These are phyloP conservation scores for Viola odorata DNA, from an alignment of 345 rosid genomes.

Conservation along the genomic window DNA sequence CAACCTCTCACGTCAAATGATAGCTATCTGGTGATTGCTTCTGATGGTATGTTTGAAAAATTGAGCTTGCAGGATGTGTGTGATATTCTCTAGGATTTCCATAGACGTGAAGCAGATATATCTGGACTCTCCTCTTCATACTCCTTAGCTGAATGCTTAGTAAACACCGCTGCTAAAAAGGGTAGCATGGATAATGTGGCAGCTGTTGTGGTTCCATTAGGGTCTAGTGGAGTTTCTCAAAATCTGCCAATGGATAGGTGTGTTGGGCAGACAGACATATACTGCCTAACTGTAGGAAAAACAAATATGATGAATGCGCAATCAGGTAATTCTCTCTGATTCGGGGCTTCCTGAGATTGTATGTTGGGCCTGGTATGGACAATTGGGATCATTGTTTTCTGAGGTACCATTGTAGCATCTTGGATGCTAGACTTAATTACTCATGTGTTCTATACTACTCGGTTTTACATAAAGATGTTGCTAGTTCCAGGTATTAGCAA, in stretches of 20 bases:
- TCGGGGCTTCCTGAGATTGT: conserved; percentile 4
- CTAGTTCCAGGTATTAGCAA: too few relatives aligned
- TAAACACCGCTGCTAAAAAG: conserved; percentile 56
- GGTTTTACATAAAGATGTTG: too few relatives aligned
- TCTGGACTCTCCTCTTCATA: conserved; percentile 45
- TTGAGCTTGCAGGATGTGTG: conserved; percentile 72
- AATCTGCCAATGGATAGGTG: conserved; percentile 33
- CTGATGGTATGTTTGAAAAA: conserved; percentile 94
- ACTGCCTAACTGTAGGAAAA: conserved; percentile 27
- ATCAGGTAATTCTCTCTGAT: conserved; percentile 39
- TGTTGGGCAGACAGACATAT: conserved; percentile 26
- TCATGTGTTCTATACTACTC: too few relatives aligned
- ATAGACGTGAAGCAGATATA: conserved; percentile 29
- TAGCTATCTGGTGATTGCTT: conserved; percentile 81
- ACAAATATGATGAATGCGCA: conserved; percentile 31
- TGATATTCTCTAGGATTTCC: conserved; percentile 64
- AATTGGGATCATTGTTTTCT: too few relatives aligned
- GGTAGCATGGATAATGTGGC: conserved; percentile 92
- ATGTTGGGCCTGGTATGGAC: too few relatives aligned
- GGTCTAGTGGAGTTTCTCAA: conserved; percentile 38
- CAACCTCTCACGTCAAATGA: conserved; percentile 58
- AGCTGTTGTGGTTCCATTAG: conserved; percentile 68
- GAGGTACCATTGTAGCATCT: too few relatives aligned
- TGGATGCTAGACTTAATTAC: too few relatives aligned
- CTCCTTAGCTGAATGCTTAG: conserved; percentile 81